Evolutionary conservation across 495 filamentous ascomycete species (phyloP), one percentile per base, ranked within the genome.

Genomic region (Ramalina intermedia): DNA sequence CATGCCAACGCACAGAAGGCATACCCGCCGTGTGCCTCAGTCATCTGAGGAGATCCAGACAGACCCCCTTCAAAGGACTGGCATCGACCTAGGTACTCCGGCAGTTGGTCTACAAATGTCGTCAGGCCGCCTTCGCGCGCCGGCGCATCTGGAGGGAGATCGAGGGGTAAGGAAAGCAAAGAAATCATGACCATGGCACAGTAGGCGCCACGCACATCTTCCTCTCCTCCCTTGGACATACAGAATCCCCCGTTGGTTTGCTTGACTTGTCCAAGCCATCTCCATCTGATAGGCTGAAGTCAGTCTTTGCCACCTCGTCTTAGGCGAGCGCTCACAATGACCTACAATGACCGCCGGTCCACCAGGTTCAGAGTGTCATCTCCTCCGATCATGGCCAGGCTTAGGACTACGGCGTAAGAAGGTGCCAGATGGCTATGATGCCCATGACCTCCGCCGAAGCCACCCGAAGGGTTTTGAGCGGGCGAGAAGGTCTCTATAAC

Each of bases 1-100:
- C 81, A 87, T 35, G 84, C 91, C 43, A 98, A 68, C 37, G 84
- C 88, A 65, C 91, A 96, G 66, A 96, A 98, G 29, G 89, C 86
- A 66, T 96, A 98, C 46, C 85, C 91, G 16, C 91, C 93, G 70
- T 98, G 91, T 37, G 90, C 93, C 69, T 98, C 91, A 46, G 76
- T 78, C 29, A 33, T 33, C 43, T 76, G 80, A 16, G 91, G 91
- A 37, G 78, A 77, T 12, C 76, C 82, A 47, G 84, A 87, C 29
- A 96, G 85, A 26, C 91, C 91, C 46, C 91, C 91, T 67, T 98
- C 91, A 58, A 79, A 96, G 11, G 84, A 90, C 73, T 96, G 90
- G 59, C 88, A 96, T 66, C 79, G 68, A 4, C 78, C 74, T 35
- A 98, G 68, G 70, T 90, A 96, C 51, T 88, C 80, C 2, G 73